Base-by-base conservation (phyloP, 78 protist species). In the Anaeramoeba flamelloides region DNA sequence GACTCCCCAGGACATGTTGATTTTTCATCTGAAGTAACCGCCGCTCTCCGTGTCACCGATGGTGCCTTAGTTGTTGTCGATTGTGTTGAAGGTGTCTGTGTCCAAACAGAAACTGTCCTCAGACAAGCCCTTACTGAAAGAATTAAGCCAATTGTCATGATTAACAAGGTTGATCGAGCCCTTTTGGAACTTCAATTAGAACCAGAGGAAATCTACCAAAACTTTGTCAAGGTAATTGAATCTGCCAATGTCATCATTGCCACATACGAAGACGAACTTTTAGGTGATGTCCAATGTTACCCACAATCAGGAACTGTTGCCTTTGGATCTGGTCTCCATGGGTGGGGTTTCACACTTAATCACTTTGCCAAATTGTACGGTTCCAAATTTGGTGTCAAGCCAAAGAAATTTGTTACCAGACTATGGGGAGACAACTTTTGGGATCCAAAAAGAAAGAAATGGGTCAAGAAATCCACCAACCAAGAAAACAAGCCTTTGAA, bases 31-130 rank as follows among this genome's bases (percentile, higher is more conserved):
- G 96, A 92, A 83, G 96, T 92, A 37, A 93, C 99, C 53, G 97
- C 99, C 32, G 98, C 99, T 41, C 98, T 97, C 75, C 97, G 99
- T 86, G 97, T 97, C 39, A 94, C 98, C 53, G 99, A 97, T 86
- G 99, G 99, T 77, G 99, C 98, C 41, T 88, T 95, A n/a, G 97
- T 95, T 17, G 99, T 98, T 78, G 97, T 98, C 69, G 99, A 98
- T 85, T 90, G 93, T 86, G 93, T 95, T 78, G 95, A 93, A 40
- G 99, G 99, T 77, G 98, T 95, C 78, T 95, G 98, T 85, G 98
- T 95, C 79, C 99, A 98, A 88, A 96, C 99, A 76, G 99, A 98
- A 89, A 96, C 98, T 75, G 98, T 95, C 82, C 91, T 96, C 37
- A 92, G 99, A 39, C 98, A 96, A 90, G 98, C 99, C n/a, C 92